Evolutionary conservation across 2,329 filamentous ascomycete genomes (phyloP), one percentile per base, ranked within the genome.

Genomic region (Calonectria hawksworthii): DNA sequence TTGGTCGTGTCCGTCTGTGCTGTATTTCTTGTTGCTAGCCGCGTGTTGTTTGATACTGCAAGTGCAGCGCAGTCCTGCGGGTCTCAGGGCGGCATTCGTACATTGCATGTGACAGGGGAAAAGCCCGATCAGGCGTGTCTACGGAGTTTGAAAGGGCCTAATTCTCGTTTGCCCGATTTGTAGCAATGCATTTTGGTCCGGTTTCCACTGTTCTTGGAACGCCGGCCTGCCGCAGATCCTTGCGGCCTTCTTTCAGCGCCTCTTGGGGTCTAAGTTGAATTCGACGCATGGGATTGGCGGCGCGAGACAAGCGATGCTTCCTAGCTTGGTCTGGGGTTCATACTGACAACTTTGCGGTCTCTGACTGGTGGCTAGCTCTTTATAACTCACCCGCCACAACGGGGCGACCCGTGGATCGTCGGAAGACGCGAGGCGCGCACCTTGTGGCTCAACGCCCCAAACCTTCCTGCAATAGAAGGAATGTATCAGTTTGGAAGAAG

Each of bases 71-170:
- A 18, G 69, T 30, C 32, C 50, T 71, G 69, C 70, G 36, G 65
- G 70, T 73, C 70, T 73, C 47, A 69, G 70, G 54, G 47, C 47
- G 59, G 26, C n/a, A 54, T 44, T 32, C 26, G 34, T 5, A 44
- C 59, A 68, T 64, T 59, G 70, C 70, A 73, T 61, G 52, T 47
- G 32, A 36, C 32, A 44, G 38, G 64, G 65, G 36, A 50, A 34
- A 32, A 68, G 23, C n/a, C 28, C n/a, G 47, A 65, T 56, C 36
- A 65, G 63, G 65, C 28, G 61, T 61, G 30, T 11, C 18, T 41
- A 52, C 44, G 23, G 44, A 23, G 4, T 47, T 13, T 23, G 44
- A 47, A 59, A 50, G 34, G 38, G 38, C 30, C 30, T 61, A 7
- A 47, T 64, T 64, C 34, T 51, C 44, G 54, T 61, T 63, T 56